These are phyloP conservation scores for Nakaseomyces glabratus DNA, from an alignment of 1,139 yeast genomes.

Conservation along the genomic window DNA sequence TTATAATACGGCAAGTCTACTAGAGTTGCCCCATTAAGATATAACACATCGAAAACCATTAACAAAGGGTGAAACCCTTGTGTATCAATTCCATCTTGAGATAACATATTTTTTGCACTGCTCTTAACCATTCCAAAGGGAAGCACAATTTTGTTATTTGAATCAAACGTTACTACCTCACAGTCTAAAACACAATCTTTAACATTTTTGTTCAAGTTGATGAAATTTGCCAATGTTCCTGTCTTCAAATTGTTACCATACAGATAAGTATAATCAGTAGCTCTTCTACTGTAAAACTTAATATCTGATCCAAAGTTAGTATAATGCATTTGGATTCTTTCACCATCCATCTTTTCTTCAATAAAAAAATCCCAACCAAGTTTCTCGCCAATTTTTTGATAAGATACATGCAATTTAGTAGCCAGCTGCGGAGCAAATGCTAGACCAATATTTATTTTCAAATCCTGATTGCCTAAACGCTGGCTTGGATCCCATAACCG, in stretches of 20 bases:
- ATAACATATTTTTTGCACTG: conserved; percentile 40
- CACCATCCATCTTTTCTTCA: conserved; percentile 94
- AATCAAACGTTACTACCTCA: conserved; percentile 88
- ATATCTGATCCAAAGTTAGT: conserved; percentile 37
- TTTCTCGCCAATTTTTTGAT: conserved; percentile 40
- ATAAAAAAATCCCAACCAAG: conserved; percentile 51
- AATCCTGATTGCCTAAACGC: conserved; percentile 39
- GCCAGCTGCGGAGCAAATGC: conserved; percentile 73
- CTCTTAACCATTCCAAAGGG: conserved; percentile 78
- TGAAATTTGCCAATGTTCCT: conserved; percentile 55
- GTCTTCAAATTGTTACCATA: conserved; percentile 52
- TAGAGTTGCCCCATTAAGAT: conserved; percentile 55
- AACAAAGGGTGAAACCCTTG: conserved; percentile 46
- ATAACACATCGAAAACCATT: conserved; percentile 64
- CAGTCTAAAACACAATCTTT: conserved; percentile 62
- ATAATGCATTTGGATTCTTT: conserved; percentile 66
- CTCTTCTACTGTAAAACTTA: conserved; percentile 58
- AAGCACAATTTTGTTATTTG: conserved; percentile 44
- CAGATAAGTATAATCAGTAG: conserved; percentile 61
- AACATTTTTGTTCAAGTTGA: conserved; percentile 41
- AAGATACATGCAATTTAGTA: conserved; percentile 41
- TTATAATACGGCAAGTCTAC: conserved; percentile 45
- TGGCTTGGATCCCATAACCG: conserved; percentile 43
- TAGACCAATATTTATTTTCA: conserved; percentile 39
- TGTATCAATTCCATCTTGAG: conserved; percentile 29